phyloP scores from a whole-genome alignment of 306 rosid species.

The Urtica urens region DNA sequence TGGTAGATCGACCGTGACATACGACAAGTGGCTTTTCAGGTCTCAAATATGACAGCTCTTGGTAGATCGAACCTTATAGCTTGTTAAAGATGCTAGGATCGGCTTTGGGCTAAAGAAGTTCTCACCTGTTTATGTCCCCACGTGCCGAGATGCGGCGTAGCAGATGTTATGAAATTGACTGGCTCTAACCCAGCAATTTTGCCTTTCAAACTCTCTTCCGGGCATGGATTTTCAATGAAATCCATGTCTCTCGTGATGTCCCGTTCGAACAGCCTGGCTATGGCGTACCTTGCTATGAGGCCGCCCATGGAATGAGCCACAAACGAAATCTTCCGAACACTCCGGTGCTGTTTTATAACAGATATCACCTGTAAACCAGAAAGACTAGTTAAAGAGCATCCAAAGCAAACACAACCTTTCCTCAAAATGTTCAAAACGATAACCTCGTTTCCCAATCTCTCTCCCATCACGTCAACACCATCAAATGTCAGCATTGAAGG shows the following conservation, averaged over 20 bases:
- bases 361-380: conserved; percentile 52
- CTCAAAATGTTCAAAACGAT: not conserved
- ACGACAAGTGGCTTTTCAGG: too few species aligned
- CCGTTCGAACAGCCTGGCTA: conserved; percentile 55
- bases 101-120: too few species aligned
- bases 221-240: conserved; percentile 21
- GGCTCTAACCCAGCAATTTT: conserved; percentile 84
- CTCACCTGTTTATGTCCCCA: conserved; percentile 78
- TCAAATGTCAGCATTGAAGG: conserved; percentile 55
- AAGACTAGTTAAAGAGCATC: too few species aligned
- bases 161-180: conserved; percentile 61
- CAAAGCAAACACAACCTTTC: conserved; percentile 7
- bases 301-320: conserved; percentile 80
- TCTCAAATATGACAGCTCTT: too few species aligned
- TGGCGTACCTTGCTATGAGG: conserved; percentile 65
- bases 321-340: conserved; percentile 63
- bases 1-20: too few species aligned
- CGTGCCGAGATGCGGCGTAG: conserved; percentile 91
- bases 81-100: too few species aligned
- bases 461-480: conserved; percentile 83
- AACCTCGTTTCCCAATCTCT: conserved; percentile 79
- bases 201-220: conserved; percentile 24
- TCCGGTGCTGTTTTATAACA: conserved; percentile 43
- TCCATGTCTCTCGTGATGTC: conserved; percentile 24
- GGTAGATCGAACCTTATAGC: too few species aligned